Base-by-base conservation (phyloP, 2,329 filamentous ascomycete genomes). In the Apiospora hydei region DNA sequence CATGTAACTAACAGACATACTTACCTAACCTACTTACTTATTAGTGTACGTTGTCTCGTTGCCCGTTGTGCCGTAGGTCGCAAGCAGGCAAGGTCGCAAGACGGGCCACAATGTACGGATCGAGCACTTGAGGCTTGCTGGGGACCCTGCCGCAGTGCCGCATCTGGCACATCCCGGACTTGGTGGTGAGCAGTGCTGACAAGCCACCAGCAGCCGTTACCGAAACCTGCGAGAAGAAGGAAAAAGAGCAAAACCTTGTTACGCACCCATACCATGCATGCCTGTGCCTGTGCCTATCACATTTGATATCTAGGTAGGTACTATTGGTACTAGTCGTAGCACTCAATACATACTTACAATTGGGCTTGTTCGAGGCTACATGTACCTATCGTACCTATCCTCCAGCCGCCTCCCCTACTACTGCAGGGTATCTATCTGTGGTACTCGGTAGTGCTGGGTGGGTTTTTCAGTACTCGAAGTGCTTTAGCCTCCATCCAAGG, bases 71-170 rank as follows among this genome's bases (percentile, higher is more conserved):
- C 49, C 30, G 49, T 3, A 46, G 10, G n/a, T 26, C 7, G 34
- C 34, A n/a, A n/a, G n/a, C n/a, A n/a, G n/a, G n/a, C n/a, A 38
- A 26, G 8, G 24, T 51, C 47, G 47, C n/a, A 51, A 61, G 53
- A 34, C 5, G 26, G 53, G 34, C 53, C 53, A 18, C 2, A 61
- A 61, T 30, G 53, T 38, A 61, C 18, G 53, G 26, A 61, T 61
- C 26, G 53, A n/a, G n/a, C n/a, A n/a, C n/a, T n/a, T n/a, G n/a
- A 61, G 53, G 53, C 53, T 61, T 61, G 53, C 26, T 34, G 53
- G 53, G 16, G 57, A 34, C 38, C 30, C 30, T 41, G 46, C 46
- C 46, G 46, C 21, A 49, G 21, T 57, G 57, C 57, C 30, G 30
- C 57, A 38, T n/a, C 30, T 41, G 57, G 41, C 53, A 61, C 53